Conservation (phyloP, 345 rosid genomes). For the Schrenkiella parvula region DNA sequence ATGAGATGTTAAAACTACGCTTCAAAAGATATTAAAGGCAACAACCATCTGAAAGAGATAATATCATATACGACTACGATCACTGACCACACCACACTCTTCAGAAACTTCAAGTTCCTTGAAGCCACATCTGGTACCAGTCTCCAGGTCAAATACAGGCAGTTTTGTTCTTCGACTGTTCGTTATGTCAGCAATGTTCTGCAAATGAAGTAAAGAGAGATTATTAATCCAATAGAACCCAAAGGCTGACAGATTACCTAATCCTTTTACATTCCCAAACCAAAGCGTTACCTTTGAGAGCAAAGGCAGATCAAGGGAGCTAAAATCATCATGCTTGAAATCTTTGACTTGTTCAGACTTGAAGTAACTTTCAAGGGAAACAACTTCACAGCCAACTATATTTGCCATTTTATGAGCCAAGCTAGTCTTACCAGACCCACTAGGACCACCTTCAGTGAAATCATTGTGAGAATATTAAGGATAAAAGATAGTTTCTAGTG, state of each 20-base stretch:
- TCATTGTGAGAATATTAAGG: not conserved
- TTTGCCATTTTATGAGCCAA: constrained; percentile 99
- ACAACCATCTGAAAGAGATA: not conserved
- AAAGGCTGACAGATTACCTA: not conserved
- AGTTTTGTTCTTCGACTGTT: constrained; percentile 69
- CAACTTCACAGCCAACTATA: constrained; percentile 98
- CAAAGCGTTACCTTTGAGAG: constrained; percentile 69
- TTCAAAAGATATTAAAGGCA: not conserved
- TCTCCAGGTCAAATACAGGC: constrained; percentile 84
- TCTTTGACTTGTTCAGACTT: constrained; percentile 81
- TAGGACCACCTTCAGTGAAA: constrained; percentile 86
- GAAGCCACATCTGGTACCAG: constrained; percentile 80
- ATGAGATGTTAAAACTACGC: constrained; percentile 16
- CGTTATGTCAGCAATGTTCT: constrained; percentile 77
- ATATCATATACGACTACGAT: not conserved
- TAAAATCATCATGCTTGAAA: constrained; percentile 89
- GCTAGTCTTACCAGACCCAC: constrained; percentile 99
- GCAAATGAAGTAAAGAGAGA: constrained; percentile 31
- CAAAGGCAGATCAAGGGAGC: constrained; percentile 79
- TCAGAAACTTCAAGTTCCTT: constrained; percentile 93
- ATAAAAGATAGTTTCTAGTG: not conserved
- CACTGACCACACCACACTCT: constrained; percentile 93
- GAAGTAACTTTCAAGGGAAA: constrained; percentile 96
- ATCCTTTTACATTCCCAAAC: constrained; percentile 1
- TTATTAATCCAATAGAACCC: not conserved